Percentiles rank a stretch among this genome's conserved stretches.
phyloP scores from a whole-genome alignment of 306 rosid species.

The Rosa persica region DNA sequence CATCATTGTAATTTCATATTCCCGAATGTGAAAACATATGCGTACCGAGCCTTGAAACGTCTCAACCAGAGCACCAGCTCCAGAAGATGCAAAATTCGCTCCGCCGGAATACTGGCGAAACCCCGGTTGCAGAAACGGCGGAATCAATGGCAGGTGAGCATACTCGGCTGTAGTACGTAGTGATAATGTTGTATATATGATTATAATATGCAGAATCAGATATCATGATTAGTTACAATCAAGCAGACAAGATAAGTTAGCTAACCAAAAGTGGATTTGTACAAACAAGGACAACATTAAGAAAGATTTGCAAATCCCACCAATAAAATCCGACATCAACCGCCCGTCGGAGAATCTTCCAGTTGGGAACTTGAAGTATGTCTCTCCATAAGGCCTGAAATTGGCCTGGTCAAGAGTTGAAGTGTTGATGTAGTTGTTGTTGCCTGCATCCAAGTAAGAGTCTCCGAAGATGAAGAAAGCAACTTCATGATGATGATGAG shows the following conservation, averaged over 20 bases:
- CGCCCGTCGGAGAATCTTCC: constrained; percentile 96
- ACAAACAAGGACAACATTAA: constrained; percentile 23
- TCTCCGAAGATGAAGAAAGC: constrained; percentile 81
- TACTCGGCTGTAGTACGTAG: constrained; percentile 55
- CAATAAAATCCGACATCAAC: constrained; percentile 74
- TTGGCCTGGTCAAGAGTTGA: constrained; percentile 85
- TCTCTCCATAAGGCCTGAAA: constrained; percentile 89
- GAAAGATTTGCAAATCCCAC: constrained; percentile 41
- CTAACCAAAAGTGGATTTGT: constrained; percentile 32
- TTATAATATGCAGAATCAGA: background rate
- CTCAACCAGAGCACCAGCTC: constrained; percentile 85
- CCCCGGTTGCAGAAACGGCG: constrained; percentile 78
- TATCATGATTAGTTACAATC: constrained; percentile 2
- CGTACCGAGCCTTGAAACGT: constrained; percentile 80
- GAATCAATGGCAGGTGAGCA: constrained; percentile 66
- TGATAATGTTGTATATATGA: background rate
- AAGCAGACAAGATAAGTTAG: constrained; percentile 32
- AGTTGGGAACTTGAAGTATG: constrained; percentile 72
- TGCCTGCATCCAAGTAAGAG: constrained; percentile 86
- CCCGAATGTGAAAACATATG: constrained; percentile 15
- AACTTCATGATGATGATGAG: constrained; percentile 10
- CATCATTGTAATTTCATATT: background rate
- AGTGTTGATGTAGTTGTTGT: constrained; percentile 94
- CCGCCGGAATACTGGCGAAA: constrained; percentile 47
- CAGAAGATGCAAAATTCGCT: constrained; percentile 82